Base-by-base conservation (phyloP, 2,329 filamentous ascomycete genomes). In the Talaromyces atroroseus region DNA sequence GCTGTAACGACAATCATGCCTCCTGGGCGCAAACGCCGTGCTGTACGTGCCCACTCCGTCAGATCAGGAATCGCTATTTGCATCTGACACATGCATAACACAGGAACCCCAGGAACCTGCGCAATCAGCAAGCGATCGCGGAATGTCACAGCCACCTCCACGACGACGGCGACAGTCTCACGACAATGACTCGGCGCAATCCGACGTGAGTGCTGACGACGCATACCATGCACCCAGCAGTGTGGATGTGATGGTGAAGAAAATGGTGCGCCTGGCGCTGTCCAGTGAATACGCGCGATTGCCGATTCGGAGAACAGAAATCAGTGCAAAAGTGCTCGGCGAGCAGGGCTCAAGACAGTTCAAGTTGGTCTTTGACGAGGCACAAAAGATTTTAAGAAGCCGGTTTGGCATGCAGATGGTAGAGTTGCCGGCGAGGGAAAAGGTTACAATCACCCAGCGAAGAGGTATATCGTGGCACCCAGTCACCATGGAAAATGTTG, bases 401-500 rank as follows among this genome's bases (percentile, higher is more conserved):
- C 80, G 86, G 1, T 97, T 96, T 73, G 94, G 94, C n/a, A 96
- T 97, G 91, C 82, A 92, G 69, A 82, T 99, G 79, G 80, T 84
- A 3, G 92, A 96, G 73, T 78, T 97, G 50, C 91, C 94, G 0
- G 78, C 82, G 1, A 83, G 82, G 65, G 92, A 96, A 66, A 95
- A 91, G 71, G 81, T 89, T 49, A 90, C 90, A 0, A 74, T 96
- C 34, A 85, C 84, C 58, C 89, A 95, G 68, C 83, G 90, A 64
- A 86, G 88, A 78, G 88, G 87, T 86, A 74, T 59, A n/a, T n/a
- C n/a, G n/a, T n/a, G n/a, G 75, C 66, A 54, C 38, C 10, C 24
- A 18, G 2, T 18, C 8, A 3, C 6, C 38, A 20, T 18, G 1
- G 3, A 11, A 24, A 36, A 14, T 1, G 7, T 12, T 32, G 14